phyloP scores from a whole-genome alignment of 345 rosid species.

The Turritis glabra region DNA sequence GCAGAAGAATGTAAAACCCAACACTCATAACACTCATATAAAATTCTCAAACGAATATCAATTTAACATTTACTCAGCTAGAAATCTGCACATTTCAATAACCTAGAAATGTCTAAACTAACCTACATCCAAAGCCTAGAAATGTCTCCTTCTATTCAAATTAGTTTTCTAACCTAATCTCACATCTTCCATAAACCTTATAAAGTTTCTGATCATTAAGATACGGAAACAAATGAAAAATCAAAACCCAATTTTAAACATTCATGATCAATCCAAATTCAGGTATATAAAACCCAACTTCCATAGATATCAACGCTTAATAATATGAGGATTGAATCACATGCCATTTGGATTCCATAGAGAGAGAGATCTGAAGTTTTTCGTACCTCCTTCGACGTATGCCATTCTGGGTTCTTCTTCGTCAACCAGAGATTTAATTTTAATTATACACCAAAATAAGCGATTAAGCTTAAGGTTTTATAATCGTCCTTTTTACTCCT shows the following conservation, averaged over 20 bases:
- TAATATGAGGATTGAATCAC: too few relatives aligned
- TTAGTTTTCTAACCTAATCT: neutral
- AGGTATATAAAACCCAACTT: neutral
- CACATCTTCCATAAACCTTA: neutral
- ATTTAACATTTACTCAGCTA: neutral
- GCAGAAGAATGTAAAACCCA: neutral
- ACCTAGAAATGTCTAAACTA: neutral
- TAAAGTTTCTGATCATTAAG: too few relatives aligned
- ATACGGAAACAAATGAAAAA: too few relatives aligned
- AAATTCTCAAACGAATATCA: too few relatives aligned
- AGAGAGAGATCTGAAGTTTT: neutral
- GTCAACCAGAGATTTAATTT: neutral
- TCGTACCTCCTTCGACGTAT: slow-evolving; percentile 36
- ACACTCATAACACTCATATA: neutral
- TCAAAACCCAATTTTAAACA: neutral
- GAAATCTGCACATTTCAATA: neutral
- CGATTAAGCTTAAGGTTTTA: neutral
- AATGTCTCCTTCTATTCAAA: neutral
- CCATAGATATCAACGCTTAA: neutral
- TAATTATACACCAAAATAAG: neutral
- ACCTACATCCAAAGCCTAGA: neutral
- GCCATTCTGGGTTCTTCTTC: slow-evolving; percentile 26
- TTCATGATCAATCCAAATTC: neutral
- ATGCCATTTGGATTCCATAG: too few relatives aligned
- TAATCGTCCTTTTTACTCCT: neutral